Evolutionary conservation across 257 asterid genomes (phyloP).

Genomic region (Marsdenia floribunda): DNA sequence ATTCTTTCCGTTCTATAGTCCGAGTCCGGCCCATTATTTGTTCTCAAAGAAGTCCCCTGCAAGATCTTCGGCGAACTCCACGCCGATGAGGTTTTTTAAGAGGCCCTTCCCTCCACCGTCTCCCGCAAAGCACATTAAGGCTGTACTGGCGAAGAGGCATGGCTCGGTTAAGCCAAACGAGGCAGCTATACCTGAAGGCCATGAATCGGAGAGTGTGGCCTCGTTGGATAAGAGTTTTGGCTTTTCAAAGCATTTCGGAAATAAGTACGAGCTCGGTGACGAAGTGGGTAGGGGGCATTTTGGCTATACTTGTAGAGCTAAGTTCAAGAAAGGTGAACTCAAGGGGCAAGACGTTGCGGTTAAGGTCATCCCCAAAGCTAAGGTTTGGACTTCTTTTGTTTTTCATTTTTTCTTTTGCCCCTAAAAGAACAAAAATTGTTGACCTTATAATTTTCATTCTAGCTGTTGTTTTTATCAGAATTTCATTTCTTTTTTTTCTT

Average conservation of each 20-base stretch:
- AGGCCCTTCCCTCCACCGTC: conserved; percentile 93
- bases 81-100: conserved; percentile 74
- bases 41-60: conserved; percentile 86
- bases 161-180: conserved; percentile 83
- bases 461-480: not conserved
- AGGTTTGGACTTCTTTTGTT: conserved; percentile 40
- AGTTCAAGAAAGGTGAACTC: conserved; percentile 78
- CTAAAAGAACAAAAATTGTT: not conserved
- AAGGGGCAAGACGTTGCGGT: conserved; percentile 87
- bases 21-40: conserved; percentile 80
- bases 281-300: conserved; percentile 97
- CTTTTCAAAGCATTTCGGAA: conserved; percentile 65
- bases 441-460: not conserved
- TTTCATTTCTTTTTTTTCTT: not conserved
- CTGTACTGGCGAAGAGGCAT: conserved; percentile 76
- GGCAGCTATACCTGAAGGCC: conserved; percentile 60
- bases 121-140: conserved; percentile 91
- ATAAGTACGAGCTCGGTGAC: conserved; percentile 79
- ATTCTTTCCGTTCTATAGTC: conserved; percentile 85
- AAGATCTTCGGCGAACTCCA: conserved; percentile 61
- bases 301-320: conserved; percentile 89
- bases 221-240: conserved; percentile 82
- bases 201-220: conserved; percentile 40
- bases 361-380: conserved; percentile 83
- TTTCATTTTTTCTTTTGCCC: not conserved